A percentile compares a stretch with the other conserved stretches of the same genome.
Evolutionary conservation across 2,329 filamentous ascomycete genomes (phyloP).

Genomic region (Cladophialophora psammophila): DNA sequence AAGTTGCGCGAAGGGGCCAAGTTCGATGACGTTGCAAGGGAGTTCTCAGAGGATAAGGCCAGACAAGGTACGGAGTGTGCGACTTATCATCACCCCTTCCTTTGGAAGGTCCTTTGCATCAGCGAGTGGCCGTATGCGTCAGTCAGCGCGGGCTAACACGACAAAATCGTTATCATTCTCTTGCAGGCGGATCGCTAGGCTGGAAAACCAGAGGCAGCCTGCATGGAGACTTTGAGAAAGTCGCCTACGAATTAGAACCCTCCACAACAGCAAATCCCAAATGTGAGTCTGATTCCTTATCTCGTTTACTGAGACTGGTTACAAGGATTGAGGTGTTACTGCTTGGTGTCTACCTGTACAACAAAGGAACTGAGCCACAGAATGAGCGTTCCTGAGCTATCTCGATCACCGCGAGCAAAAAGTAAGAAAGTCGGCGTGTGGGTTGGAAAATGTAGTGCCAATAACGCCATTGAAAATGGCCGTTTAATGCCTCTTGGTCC

Average conservation of each 20-base stretch:
- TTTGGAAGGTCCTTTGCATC: constrained; percentile 12
- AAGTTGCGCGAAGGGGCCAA: constrained; percentile 66
- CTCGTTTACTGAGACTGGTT: constrained; percentile 12
- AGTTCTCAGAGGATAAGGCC: constrained; percentile 72
- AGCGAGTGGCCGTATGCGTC: constrained; percentile 14
- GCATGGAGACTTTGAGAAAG: constrained; percentile 66
- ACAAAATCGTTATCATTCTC: constrained; percentile 26
- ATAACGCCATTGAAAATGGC: constrained; percentile 20
- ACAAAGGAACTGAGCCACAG: constrained; percentile 8
- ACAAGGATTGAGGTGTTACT: constrained; percentile 21
- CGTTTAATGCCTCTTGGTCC: constrained; percentile 9
- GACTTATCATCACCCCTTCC: constrained; percentile 8
- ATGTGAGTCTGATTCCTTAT: constrained; percentile 35
- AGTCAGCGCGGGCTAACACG: constrained; percentile 17
- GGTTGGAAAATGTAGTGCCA: constrained; percentile 5
- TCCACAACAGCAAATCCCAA: constrained; percentile 68
- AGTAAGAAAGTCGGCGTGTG: background rate
- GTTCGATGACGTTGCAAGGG: constrained; percentile 70
- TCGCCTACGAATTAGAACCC: constrained; percentile 67
- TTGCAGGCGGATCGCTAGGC: constrained; percentile 65
- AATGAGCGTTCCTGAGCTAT: constrained; percentile 28
- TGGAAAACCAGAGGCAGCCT: constrained; percentile 68
- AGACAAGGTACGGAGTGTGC: constrained; percentile 55
- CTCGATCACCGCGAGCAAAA: constrained; percentile 3
- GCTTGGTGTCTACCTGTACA: constrained; percentile 29